These are phyloP conservation scores for Alternaria incomplexa DNA, from an alignment of 2,329 filamentous ascomycete genomes.

Conservation along the genomic window DNA sequence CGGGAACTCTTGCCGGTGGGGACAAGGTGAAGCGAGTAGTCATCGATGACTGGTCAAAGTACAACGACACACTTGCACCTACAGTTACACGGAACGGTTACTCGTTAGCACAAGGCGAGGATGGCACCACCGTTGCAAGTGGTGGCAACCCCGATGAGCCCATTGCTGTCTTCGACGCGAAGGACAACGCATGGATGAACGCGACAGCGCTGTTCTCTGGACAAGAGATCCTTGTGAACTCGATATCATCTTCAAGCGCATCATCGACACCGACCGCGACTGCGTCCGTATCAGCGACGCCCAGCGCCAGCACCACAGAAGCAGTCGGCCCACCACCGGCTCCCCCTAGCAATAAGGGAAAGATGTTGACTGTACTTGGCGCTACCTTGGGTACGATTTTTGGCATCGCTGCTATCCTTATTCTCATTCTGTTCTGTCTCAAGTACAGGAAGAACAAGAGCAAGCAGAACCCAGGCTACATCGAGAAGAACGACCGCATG, in stretches of 20 bases:
- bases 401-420: conserved; percentile 73
- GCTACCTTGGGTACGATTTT: conserved; percentile 83
- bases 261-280: conserved; percentile 35
- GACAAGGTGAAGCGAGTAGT: conserved; percentile 61
- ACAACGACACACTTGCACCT: conserved; percentile 78
- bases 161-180: conserved; percentile 78
- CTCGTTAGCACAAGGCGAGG: conserved; percentile 70
- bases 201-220: conserved; percentile 67
- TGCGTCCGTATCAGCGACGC: conserved; percentile 27
- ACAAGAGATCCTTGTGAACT: conserved; percentile 42
- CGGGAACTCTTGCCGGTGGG: conserved; percentile 56
- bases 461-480: conserved; percentile 59
- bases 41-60: conserved; percentile 72
- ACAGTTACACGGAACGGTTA: conserved; percentile 69
- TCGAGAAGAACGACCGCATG: conserved; percentile 51
- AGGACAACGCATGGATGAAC: conserved; percentile 79
- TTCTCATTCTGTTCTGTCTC: conserved; percentile 73
- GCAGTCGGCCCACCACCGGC: conserved; percentile 39
- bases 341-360: conserved; percentile 51
- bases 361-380: conserved; percentile 71
- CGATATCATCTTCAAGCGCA: conserved; percentile 41
- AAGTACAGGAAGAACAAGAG: conserved; percentile 66
- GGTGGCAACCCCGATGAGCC: conserved; percentile 70
- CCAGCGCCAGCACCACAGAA: conserved; percentile 38
- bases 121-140: conserved; percentile 76